Base-by-base conservation (phyloP, 2,329 filamentous ascomycete species). In the Akanthomyces uredinophilus region DNA sequence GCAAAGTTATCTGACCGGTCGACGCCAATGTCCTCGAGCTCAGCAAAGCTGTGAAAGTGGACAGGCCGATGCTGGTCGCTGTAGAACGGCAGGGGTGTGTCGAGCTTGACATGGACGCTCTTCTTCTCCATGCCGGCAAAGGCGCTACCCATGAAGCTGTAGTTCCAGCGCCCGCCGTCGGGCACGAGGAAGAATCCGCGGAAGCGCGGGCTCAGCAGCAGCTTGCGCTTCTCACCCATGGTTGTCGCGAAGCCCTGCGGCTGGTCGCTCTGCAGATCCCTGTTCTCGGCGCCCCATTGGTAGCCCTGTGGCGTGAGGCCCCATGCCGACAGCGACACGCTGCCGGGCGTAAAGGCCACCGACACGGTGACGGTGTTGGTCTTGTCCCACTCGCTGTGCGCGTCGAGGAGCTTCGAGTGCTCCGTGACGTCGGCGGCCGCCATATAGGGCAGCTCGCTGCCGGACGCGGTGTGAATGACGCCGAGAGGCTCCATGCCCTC, bases 201-300 rank as follows among this genome's bases (percentile, higher is more conserved):
- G 74, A 97, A 96, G 74, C 93, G 91, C 69, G 97, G 94, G 66
- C 91, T 96, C 59, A 99, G 84, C 32, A 99, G 79, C 61, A 99
- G 80, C 79, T 99, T 96, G 68, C 92, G 92, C 80, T 98, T 98
- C 76, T 96, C 90, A 58, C 95, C 95, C 85, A 98, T 96, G 63
- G 81, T 87, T 29, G 92, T 96, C 63, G 87, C 88, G 80, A 99
- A 99, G 44, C 96, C 96, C 66, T 93, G 89, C 0, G 96, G 95
- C 74, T 96, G 92, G 74, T 99, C 95, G 65, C 91, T 96, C 68
- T 89, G 88, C 61, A 87, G 86, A 77, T 99, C 96, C 77, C 89
- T 94, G 83, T 99, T 99, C 73, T 97, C 91, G 1, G 87, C 92
- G 66, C 95, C 95, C 95, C 96, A 99, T 75, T 94, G 94, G 81